phyloP scores from a whole-genome alignment of 2,329 filamentous ascomycete genomes.

The Albifimbria verrucaria region DNA sequence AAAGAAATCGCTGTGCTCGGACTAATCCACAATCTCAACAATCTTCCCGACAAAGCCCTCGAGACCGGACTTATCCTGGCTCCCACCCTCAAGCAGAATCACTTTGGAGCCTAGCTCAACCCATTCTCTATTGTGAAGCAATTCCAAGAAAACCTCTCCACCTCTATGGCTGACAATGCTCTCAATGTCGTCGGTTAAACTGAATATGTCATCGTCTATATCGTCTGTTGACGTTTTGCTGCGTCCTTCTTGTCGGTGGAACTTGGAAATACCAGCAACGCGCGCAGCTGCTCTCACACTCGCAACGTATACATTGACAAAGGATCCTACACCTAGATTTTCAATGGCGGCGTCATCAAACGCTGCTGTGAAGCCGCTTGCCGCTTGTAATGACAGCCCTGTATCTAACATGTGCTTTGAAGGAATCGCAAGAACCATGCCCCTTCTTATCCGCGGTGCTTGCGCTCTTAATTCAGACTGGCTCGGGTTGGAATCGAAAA shows the following conservation, averaged over 20 bases:
- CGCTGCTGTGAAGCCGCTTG: slow-evolving; percentile 66
- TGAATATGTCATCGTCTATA: slow-evolving; percentile 55
- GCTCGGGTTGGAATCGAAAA: slow-evolving; percentile 42
- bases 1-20: neutral
- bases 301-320: slow-evolving; percentile 81
- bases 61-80: slow-evolving; percentile 62
- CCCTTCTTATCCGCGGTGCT: slow-evolving; percentile 60
- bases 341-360: slow-evolving; percentile 65
- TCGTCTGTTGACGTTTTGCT: slow-evolving; percentile 26
- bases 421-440: slow-evolving; percentile 74
- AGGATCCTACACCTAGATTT: slow-evolving; percentile 61
- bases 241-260: slow-evolving; percentile 18
- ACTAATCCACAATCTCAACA: slow-evolving; percentile 56
- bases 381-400: slow-evolving; percentile 57
- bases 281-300: slow-evolving; percentile 81
- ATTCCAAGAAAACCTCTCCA: slow-evolving; percentile 61
- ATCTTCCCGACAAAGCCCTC: slow-evolving; percentile 72
- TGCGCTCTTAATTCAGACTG: slow-evolving; percentile 9
- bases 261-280: slow-evolving; percentile 54
- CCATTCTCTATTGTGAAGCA: slow-evolving; percentile 69
- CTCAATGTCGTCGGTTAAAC: slow-evolving; percentile 47
- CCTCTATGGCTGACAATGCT: slow-evolving; percentile 22
- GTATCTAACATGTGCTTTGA: slow-evolving; percentile 56
- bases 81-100: slow-evolving; percentile 68
- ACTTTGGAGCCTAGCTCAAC: slow-evolving; percentile 69